Conservation (phyloP, 129 eudicot genomes). For the Saposhnikovia divaricata region DNA sequence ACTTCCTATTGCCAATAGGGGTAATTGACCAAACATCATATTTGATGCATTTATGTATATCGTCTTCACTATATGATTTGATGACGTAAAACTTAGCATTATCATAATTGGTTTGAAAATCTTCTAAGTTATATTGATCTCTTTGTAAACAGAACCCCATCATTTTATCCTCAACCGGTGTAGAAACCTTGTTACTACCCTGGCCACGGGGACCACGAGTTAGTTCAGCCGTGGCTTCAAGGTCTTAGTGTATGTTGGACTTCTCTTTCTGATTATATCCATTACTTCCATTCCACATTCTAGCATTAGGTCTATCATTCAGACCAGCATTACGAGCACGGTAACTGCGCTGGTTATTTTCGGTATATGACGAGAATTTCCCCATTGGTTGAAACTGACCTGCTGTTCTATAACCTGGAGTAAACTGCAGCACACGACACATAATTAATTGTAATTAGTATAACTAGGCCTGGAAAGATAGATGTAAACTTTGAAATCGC, state of each 20-base stretch:
- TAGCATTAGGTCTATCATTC: conserved; percentile 39
- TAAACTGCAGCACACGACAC: conserved; percentile 31
- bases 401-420: conserved; percentile 43
- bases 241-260: conserved; percentile 39
- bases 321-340: conserved; percentile 33
- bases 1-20: too few species aligned
- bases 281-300: conserved; percentile 51
- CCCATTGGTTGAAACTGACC: conserved; percentile 41
- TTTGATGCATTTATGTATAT: too few species aligned
- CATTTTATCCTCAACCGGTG: conserved; percentile 31
- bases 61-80: conserved; percentile 86
- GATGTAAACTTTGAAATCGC: background rate
- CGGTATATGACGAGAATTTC: conserved; percentile 33
- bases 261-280: conserved; percentile 38
- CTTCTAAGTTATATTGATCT: conserved; percentile 52
- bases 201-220: conserved; percentile 82
- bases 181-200: conserved; percentile 10
- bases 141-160: conserved; percentile 16
- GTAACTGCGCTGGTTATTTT: conserved; percentile 41
- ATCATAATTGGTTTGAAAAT: conserved; percentile 45
- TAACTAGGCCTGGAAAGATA: background rate
- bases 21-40: too few species aligned
- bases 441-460: background rate
- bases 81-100: conserved; percentile 72
- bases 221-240: conserved; percentile 37